Evolutionary conservation across 768 basidiomycete species (phyloP).

Genomic region (Auricularia heimuer): DNA sequence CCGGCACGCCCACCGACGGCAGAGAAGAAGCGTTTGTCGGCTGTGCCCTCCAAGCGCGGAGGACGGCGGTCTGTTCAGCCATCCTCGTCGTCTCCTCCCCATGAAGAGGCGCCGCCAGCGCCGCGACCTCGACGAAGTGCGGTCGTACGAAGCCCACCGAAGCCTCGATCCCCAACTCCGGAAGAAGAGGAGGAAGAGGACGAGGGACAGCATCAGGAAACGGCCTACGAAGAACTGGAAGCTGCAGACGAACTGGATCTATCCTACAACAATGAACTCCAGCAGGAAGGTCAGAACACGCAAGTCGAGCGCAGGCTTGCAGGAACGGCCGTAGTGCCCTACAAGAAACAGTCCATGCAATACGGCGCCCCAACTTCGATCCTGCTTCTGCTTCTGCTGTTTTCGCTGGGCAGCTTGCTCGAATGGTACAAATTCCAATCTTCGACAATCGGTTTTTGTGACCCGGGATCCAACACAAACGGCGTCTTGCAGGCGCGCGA

Average conservation of each 20-base stretch:
- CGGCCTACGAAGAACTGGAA: slow-evolving; percentile 6
- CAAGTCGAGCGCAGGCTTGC: slow-evolving; percentile 31
- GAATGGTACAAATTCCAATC: slow-evolving; percentile 58
- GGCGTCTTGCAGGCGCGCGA: slow-evolving; percentile 39
- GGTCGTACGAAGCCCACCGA: not conserved
- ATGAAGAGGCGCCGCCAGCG: not conserved
- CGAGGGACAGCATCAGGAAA: slow-evolving; percentile 21
- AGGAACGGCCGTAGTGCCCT: slow-evolving; percentile 15
- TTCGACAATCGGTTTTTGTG: slow-evolving; percentile 66
- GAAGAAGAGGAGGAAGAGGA: slow-evolving; percentile 16
- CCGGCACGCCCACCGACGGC: slow-evolving; percentile 46
- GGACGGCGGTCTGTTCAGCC: not conserved
- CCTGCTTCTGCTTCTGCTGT: slow-evolving; percentile 35
- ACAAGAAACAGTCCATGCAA: slow-evolving; percentile 1
- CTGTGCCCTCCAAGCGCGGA: not conserved
- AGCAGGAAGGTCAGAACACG: slow-evolving; percentile 19
- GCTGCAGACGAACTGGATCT: slow-evolving; percentile 12
- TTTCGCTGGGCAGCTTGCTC: slow-evolving; percentile 24
- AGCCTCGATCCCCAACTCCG: not conserved
- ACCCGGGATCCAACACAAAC: slow-evolving; percentile 53
- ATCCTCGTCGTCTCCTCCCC: not conserved
- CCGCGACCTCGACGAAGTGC: not conserved
- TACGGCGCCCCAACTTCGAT: slow-evolving; percentile 13
- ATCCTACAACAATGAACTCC: slow-evolving; percentile 9
- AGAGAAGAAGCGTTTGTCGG: not conserved